Percentiles rank a stretch among this genome's conserved stretches.
These are phyloP conservation scores for Pittosporum tobira DNA, from an alignment of 129 eudicot genomes.

Conservation along the genomic window DNA sequence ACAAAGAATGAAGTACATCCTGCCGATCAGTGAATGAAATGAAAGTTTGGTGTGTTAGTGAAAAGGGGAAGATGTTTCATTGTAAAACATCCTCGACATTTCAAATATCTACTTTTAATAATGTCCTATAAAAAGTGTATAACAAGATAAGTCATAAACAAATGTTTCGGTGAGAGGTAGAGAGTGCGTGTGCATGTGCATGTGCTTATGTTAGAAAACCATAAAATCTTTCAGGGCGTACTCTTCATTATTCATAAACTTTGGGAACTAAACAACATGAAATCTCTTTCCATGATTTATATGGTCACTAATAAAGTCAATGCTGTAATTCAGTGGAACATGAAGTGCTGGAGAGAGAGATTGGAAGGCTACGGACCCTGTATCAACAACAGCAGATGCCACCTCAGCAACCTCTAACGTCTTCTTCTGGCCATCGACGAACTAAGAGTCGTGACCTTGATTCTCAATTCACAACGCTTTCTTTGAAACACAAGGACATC, in stretches of 20 bases:
- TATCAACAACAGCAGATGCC: conserved; percentile 64
- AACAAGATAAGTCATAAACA: too few relatives aligned
- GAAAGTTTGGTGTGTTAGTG: too few relatives aligned
- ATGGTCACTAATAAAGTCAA: conserved; percentile 7
- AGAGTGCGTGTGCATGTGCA: too few relatives aligned
- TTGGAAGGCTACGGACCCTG: conserved; percentile 54
- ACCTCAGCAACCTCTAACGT: conserved; percentile 28
- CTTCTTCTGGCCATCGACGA: conserved; percentile 54
- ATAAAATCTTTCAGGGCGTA: neutral
- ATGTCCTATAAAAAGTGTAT: too few relatives aligned
- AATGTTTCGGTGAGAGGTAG: too few relatives aligned
- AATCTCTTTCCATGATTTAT: neutral
- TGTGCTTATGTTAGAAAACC: too few relatives aligned
- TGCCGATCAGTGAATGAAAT: too few relatives aligned
- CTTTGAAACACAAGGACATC: conserved; percentile 64
- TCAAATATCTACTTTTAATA: too few relatives aligned
- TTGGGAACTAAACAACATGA: neutral
- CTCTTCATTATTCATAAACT: neutral
- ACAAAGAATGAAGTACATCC: too few relatives aligned
- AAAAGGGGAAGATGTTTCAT: too few relatives aligned
- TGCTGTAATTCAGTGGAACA: conserved; percentile 72
- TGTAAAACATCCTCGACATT: too few relatives aligned
- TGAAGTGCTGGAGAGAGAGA: conserved; percentile 92
- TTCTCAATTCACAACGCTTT: conserved; percentile 56
- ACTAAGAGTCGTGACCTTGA: conserved; percentile 78